Evolutionary conservation across 2,329 filamentous ascomycete genomes (phyloP), one percentile per base, ranked within the genome.

Genomic region (Aspergillus hiratsukae): DNA sequence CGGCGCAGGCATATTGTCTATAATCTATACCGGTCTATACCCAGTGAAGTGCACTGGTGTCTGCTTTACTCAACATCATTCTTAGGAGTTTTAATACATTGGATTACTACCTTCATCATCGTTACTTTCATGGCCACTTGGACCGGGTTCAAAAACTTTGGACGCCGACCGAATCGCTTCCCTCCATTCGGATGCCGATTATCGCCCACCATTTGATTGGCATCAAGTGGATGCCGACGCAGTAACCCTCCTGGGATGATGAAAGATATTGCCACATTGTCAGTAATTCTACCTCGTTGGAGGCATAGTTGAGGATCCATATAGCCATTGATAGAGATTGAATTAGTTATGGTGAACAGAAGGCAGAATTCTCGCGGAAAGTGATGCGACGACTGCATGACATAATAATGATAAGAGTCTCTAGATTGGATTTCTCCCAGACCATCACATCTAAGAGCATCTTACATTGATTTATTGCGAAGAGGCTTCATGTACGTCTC

Each of bases 291-390:
- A n/a, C 14, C 3, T 46, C 41, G 9, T 48, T 48, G 3, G n/a
- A 31, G 6, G 49, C 40, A 14, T 55, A 55, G 40, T 52, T 55
- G 3, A 55, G 49, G 3, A 55, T 21, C 49, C 53, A 55, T 5
- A 27, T 10, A 1, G 40, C 49, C 27, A 23, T 23, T 2, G 23
- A 23, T 23, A 23, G 23, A 23, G 23, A 23, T 23, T 23, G 2
- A 23, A 3, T 23, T 23, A 23, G 23, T 23, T 23, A 23, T 23
- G 3, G 23, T 2, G 23, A 23, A 23, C 23, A 28, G 27, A 28
- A 28, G 27, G 27, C 27, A 28, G 27, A 28, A 28, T 9, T 28
- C 27, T 28, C 7, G 7, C 27, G 23, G 23, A 23, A 3, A 23
- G 23, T 23, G 23, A 23, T 23, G 23, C 23, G 23, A 23, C 3